A percentile compares a stretch with the other conserved stretches of the same genome.
Evolutionary conservation across 2,329 filamentous ascomycete genomes (phyloP).

Genomic region (Colletotrichum orchidophilum): DNA sequence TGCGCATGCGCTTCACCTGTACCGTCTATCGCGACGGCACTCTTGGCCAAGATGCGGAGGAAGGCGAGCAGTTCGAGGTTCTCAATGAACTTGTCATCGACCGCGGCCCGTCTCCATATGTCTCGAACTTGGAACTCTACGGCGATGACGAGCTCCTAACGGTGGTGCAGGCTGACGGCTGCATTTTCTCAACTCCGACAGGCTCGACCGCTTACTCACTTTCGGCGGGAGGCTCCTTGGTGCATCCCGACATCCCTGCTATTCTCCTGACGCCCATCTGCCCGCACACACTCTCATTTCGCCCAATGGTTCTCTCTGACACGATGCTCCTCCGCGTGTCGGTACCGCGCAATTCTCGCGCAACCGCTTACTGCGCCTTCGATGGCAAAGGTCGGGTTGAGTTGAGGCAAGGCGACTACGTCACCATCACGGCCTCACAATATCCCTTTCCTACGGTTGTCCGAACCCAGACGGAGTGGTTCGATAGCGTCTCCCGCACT

Average conservation of each 20-base stretch:
- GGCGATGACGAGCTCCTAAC: conserved; percentile 95
- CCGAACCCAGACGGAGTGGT: conserved; percentile 91
- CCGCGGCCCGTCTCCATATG: conserved; percentile 93
- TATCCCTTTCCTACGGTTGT: conserved; percentile 98
- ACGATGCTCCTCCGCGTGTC: conserved; percentile 91
- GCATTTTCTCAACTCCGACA: conserved; percentile 97
- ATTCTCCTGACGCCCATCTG: conserved; percentile 98
- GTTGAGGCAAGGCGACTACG: conserved; percentile 90
- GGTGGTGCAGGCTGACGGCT: conserved; percentile 95
- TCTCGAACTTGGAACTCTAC: conserved; percentile 95
- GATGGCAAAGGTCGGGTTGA: conserved; percentile 97
- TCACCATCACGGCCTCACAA: conserved; percentile 94
- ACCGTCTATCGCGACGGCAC: conserved; percentile 85
- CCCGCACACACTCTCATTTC: conserved; percentile 95
- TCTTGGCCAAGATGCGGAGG: conserved; percentile 73
- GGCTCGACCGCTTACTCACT: conserved; percentile 96
- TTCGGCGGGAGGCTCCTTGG: conserved; percentile 92
- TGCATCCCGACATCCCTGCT: conserved; percentile 95
- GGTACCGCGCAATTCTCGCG: conserved; percentile 84
- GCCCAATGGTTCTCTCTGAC: conserved; percentile 97
- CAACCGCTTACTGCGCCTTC: conserved; percentile 95
- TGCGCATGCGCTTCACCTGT: conserved; percentile 99
- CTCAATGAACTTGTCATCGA: conserved; percentile 99
- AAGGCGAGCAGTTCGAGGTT: conserved; percentile 96
- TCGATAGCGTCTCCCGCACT: conserved; percentile 91